phyloP scores from a whole-genome alignment of 2,329 filamentous ascomycete species.

The Pseudogymnoascus sp. region DNA sequence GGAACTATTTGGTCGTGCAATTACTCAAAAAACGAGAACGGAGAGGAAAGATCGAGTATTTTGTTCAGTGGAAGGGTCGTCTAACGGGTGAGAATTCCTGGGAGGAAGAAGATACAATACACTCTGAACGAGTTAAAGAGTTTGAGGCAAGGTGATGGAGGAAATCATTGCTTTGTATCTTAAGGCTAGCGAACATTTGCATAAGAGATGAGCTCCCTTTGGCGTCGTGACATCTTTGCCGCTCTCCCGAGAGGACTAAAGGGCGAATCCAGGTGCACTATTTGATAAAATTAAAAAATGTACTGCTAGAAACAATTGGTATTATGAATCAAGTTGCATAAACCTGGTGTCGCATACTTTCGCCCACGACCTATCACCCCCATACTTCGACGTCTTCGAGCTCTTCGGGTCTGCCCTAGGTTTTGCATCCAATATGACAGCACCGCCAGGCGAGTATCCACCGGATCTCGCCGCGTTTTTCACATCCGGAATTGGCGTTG shows the following conservation, averaged over 20 bases:
- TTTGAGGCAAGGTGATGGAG: conserved; percentile 10
- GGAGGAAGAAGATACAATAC: conserved; percentile 15
- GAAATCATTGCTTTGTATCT: conserved; percentile 5
- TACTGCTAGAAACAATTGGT: neutral
- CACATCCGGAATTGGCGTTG: neutral
- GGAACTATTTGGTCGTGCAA: conserved; percentile 12
- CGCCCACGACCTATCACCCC: neutral
- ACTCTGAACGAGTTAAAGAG: conserved; percentile 12
- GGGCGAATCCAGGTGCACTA: conserved; percentile 18
- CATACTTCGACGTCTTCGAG: no score
- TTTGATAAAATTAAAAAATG: conserved; percentile 18
- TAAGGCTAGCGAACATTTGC: neutral
- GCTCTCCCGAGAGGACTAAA: conserved; percentile 16
- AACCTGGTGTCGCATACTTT: neutral
- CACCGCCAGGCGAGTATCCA: no score
- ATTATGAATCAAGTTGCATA: neutral
- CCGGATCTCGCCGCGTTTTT: neutral
- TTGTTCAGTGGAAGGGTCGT: conserved; percentile 16
- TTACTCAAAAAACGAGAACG: conserved; percentile 10
- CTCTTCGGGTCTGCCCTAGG: no score
- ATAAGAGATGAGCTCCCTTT: neutral
- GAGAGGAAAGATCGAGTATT: conserved; percentile 7
- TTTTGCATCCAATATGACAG: no score
- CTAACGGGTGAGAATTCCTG: conserved; percentile 14
- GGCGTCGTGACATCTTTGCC: conserved; percentile 13